Base-by-base conservation (phyloP, 495 filamentous ascomycete species). In the Aspergillus baeticus region DNA sequence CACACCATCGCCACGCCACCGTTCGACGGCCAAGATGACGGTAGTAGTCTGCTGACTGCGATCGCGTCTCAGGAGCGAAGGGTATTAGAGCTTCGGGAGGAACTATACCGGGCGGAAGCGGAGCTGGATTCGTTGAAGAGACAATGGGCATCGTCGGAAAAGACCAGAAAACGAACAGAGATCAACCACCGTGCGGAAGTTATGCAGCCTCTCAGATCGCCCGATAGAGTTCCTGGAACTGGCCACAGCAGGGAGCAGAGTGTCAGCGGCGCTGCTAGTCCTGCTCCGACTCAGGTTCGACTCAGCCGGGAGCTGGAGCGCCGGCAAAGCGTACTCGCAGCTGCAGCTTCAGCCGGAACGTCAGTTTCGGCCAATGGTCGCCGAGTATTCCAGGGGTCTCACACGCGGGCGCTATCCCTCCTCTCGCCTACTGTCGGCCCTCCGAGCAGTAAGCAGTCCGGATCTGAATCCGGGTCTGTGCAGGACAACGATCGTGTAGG, bases 11-110 rank as follows among this genome's bases (percentile, higher is more conserved):
- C 66, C 23, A 64, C 69, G 10, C 85, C 88, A 38, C 59, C 69
- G 5, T 70, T 72, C 33, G 76, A 77, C 41, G 61, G 58, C 8
- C 55, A 63, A 11, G 64, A 70, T 37, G 90, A 95, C 60, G 76
- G 88, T 21, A 86, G 78, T 61, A 81, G 84, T n/a, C 87, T 96
- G 58, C 83, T 98, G 37, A 90, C 90, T 34, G 88, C 90, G 31
- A 86, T 98, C 52, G 94, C 94, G 13, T 87, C 90, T 5, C 92
- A 97, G 70, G 94, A 98, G 67, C 84, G 94, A n/a, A 84, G 84
- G 48, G 93, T 98, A 6, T 74, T 98, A 38, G 94, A 98, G 75
- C 77, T 98, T 29, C 87, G 85, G 45, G 94, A 98, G 68, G 94
- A 97, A 68, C 78, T 98, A 11, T 69, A 74, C 7, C 85, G 85